These are phyloP conservation scores for Fabrea salina DNA, from an alignment of 169 alveolate genomes.

Conservation along the genomic window DNA sequence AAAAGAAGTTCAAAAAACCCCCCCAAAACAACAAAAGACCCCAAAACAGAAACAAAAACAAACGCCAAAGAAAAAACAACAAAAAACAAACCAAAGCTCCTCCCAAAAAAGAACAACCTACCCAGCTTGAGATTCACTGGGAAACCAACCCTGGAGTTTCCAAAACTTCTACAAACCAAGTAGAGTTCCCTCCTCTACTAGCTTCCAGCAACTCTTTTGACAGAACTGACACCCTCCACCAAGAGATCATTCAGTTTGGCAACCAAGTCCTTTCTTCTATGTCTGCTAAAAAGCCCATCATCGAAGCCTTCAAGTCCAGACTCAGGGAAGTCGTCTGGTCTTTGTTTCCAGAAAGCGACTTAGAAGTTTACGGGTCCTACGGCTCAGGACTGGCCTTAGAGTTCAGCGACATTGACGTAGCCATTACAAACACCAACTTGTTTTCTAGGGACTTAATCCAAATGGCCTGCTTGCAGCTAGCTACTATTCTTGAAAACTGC, in stretches of 20 bases:
- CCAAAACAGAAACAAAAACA: neutral
- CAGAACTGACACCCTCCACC: neutral
- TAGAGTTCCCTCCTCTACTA: slow-evolving; percentile 1
- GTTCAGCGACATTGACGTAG: neutral
- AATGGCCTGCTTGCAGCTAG: neutral
- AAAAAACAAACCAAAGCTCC: neutral
- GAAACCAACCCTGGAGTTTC: neutral
- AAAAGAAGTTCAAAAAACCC: neutral
- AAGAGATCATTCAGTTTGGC: neutral
- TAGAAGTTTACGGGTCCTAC: neutral
- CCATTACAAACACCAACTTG: neutral
- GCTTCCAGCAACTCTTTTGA: neutral
- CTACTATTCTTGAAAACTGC: neutral
- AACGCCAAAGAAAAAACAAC: neutral
- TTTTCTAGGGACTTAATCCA: neutral
- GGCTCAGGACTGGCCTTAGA: slow-evolving; percentile 7
- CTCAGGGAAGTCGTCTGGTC: neutral
- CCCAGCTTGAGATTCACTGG: neutral
- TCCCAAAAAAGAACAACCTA: neutral
- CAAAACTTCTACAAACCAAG: neutral
- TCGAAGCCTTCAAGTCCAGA: neutral
- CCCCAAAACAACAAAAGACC: neutral
- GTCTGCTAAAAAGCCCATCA: neutral
- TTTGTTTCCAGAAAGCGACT: neutral
- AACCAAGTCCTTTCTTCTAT: neutral